Base-by-base conservation (phyloP, 768 basidiomycete genomes). In the Amanita polypyramis region DNA sequence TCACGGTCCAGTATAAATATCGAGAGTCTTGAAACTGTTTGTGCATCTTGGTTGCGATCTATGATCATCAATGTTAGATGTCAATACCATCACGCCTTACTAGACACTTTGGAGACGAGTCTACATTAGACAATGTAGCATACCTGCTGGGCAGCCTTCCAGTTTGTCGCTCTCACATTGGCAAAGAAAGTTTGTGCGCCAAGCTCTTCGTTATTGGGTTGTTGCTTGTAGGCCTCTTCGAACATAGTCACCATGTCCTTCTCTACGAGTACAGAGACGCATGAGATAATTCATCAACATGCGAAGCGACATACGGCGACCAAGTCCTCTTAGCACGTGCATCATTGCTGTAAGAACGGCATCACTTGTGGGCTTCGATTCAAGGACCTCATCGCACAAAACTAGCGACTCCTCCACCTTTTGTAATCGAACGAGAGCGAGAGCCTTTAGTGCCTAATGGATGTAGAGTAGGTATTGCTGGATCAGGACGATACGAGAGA, bases 91-190 rank as follows among this genome's bases (percentile, higher is more conserved):
- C 25, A 27, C 25, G 25, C 25, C 25, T 27, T 27, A 34, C 19
- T 33, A 7, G 43, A 45, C 30, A 10, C 4, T 23, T 43, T 40
- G 14, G 44, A 21, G 20, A 23, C 33, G 37, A 33, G 14, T 36
- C 30, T 23, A 2, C 15, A 30, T 21, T 43, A 44, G 47, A 15
- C n/a, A 20, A 33, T 15, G 27, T 15, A 27, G 36, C 59, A 48
- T 56, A 85, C 87, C 70, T 83, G 82, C 61, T 92, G 90, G 19
- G 85, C 87, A 38, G 80, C 75, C 62, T 90, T 92, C 90, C 90
- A 92, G 54, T 85, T 80, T 12, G 74, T 75, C 27, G 82, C 77
- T 51, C 86, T 78, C 29, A 84, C 77, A 58, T 90, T 85, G 15
- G 89, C 87, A 59, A 89, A 85, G 68, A 92, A 92, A 0, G 85